Evolutionary conservation across 2,329 filamentous ascomycete species (phyloP).

Genomic region (Aspergillus sp.): DNA sequence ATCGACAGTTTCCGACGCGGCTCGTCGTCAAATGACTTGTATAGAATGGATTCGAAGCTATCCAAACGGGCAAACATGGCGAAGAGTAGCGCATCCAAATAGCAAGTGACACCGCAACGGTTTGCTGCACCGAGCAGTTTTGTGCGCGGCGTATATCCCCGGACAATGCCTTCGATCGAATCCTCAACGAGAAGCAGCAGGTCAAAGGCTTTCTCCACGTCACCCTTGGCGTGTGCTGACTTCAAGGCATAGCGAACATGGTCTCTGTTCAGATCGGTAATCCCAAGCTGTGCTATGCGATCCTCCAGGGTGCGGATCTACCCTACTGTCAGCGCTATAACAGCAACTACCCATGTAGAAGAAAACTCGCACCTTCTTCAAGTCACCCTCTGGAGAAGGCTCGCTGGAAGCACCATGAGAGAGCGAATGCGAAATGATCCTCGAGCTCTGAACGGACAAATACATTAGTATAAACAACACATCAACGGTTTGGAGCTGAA

Average conservation of each 20-base stretch:
- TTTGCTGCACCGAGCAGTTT: slow-evolving; percentile 80
- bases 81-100: slow-evolving; percentile 81
- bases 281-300: slow-evolving; percentile 44
- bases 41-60: slow-evolving; percentile 87
- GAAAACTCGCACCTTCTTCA: slow-evolving; percentile 24
- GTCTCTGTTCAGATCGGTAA: slow-evolving; percentile 47
- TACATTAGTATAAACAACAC: slow-evolving; percentile 5
- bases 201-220: slow-evolving; percentile 65
- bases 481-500: background rate
- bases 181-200: slow-evolving; percentile 70
- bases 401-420: slow-evolving; percentile 25
- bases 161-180: slow-evolving; percentile 68
- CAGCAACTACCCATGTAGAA: background rate
- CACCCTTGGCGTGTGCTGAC: slow-evolving; percentile 56
- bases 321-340: slow-evolving; percentile 7
- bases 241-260: slow-evolving; percentile 56
- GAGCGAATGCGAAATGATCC: slow-evolving; percentile 16
- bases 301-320: slow-evolving; percentile 46
- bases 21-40: slow-evolving; percentile 66
- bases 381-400: slow-evolving; percentile 13
- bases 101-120: slow-evolving; percentile 80
- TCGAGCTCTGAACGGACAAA: slow-evolving; percentile 11
- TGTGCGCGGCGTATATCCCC: slow-evolving; percentile 61
- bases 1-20: slow-evolving; percentile 64
- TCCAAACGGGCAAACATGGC: slow-evolving; percentile 89